Conservation (phyloP, 257 asterid genomes). For the Haberlea rhodopensis region DNA sequence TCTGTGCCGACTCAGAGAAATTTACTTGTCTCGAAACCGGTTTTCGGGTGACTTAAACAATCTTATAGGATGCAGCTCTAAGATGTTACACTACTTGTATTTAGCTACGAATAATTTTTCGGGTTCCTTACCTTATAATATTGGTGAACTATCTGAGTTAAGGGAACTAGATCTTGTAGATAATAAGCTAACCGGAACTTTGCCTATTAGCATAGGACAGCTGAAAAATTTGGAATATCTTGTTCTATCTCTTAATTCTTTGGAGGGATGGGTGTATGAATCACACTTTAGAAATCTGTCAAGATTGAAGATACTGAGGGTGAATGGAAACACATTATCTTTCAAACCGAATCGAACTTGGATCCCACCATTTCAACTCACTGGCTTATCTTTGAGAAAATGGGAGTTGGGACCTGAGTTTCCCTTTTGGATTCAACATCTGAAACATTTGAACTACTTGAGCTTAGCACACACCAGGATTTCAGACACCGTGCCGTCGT, state of each 20-base stretch:
- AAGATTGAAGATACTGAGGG: conserved; percentile 27
- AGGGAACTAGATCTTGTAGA: conserved; percentile 13
- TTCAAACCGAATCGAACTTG: conserved; percentile 25
- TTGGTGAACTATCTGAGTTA: neutral
- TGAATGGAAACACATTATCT: conserved; percentile 12
- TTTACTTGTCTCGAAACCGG: conserved; percentile 10
- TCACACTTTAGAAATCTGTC: conserved; percentile 22
- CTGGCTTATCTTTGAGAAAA: conserved; percentile 17
- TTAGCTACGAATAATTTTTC: conserved; percentile 14
- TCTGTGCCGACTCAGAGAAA: conserved; percentile 17
- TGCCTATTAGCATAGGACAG: conserved; percentile 15
- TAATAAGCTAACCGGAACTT: conserved; percentile 14
- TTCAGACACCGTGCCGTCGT: conserved; percentile 27
- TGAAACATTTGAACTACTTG: conserved; percentile 15
- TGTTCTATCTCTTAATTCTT: conserved; percentile 16
- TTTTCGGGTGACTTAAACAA: conserved; percentile 7
- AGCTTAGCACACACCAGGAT: conserved; percentile 20
- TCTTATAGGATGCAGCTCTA: conserved; percentile 16
- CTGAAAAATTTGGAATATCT: conserved; percentile 18
- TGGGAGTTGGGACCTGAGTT: conserved; percentile 30
- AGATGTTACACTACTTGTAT: conserved; percentile 2
- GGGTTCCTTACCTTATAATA: conserved; percentile 16
- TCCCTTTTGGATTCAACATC: conserved; percentile 31
- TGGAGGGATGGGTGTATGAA: conserved; percentile 25
- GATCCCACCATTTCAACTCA: conserved; percentile 33